Percentiles rank a stretch among this genome's conserved stretches.
Conservation (phyloP, 257 asterid genomes). For the Rhazya stricta region DNA sequence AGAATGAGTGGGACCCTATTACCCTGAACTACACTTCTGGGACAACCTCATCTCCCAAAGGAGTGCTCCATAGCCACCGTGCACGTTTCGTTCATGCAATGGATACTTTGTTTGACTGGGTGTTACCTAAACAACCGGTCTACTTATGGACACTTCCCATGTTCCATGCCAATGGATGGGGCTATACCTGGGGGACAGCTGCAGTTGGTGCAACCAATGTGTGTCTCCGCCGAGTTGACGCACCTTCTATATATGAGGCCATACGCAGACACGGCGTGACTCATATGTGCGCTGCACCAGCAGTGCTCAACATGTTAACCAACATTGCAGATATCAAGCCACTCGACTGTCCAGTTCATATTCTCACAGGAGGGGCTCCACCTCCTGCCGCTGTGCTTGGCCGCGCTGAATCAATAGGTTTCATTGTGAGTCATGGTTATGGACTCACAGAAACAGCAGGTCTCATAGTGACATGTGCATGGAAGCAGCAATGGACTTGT, state of each 20-base stretch:
- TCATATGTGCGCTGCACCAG: conserved; percentile 17
- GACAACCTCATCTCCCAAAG: conserved; percentile 29
- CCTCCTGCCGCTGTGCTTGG: neutral
- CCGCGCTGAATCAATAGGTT: neutral
- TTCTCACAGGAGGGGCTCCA: neutral
- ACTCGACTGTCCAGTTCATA: neutral
- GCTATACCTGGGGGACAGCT: conserved; percentile 14
- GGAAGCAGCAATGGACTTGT: conserved; percentile 6
- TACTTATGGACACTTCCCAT: conserved; percentile 19
- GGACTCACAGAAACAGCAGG: conserved; percentile 7
- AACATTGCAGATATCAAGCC: neutral
- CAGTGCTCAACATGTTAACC: conserved; percentile 13
- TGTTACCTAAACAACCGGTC: conserved; percentile 10
- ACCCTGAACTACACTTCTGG: conserved; percentile 52
- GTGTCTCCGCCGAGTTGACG: conserved; percentile 7
- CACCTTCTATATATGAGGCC: neutral
- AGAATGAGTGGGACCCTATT: conserved; percentile 45
- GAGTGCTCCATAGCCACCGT: conserved; percentile 3
- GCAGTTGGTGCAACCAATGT: conserved; percentile 18
- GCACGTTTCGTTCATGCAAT: neutral
- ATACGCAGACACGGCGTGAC: conserved; percentile 5
- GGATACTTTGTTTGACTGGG: neutral
- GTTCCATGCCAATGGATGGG: conserved; percentile 24
- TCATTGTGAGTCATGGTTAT: neutral
- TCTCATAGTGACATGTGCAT: neutral